Conservation (phyloP, 495 filamentous ascomycete species). For the Neurospora sp. region DNA sequence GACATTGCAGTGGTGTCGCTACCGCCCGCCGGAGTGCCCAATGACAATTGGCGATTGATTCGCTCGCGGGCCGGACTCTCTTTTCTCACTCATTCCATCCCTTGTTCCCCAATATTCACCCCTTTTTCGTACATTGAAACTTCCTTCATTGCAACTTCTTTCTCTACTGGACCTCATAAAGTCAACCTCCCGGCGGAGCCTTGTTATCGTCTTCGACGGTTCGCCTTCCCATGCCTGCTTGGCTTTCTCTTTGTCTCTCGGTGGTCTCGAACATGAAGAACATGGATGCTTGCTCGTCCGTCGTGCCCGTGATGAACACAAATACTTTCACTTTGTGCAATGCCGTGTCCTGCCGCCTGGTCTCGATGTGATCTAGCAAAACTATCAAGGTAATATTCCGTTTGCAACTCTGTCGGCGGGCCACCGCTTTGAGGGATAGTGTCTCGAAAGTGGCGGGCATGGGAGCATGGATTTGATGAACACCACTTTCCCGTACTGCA, state of each 20-base stretch:
- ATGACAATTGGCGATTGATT: background rate
- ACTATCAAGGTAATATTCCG: background rate
- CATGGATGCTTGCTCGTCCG: background rate
- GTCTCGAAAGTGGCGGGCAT: background rate
- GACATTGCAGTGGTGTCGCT: background rate
- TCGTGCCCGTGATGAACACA: background rate
- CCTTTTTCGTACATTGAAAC: background rate
- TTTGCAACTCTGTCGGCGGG: background rate
- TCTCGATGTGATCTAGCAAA: background rate
- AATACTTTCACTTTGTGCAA: background rate
- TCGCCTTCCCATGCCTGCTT: too few relatives aligned
- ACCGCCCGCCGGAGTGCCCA: background rate
- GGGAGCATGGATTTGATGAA: background rate
- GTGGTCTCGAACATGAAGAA: background rate
- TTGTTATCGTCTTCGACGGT: too few relatives aligned
- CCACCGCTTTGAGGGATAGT: background rate
- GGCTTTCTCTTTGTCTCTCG: background rate
- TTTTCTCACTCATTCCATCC: background rate
- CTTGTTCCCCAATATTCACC: background rate
- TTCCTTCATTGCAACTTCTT: background rate
- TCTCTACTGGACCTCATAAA: background rate
- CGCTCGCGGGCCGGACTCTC: background rate
- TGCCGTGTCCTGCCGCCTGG: background rate
- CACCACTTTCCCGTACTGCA: background rate
- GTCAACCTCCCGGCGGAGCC: background rate